Evolutionary conservation across 129 eudicot species (phyloP).

Genomic region (Flaveria trinervia): DNA sequence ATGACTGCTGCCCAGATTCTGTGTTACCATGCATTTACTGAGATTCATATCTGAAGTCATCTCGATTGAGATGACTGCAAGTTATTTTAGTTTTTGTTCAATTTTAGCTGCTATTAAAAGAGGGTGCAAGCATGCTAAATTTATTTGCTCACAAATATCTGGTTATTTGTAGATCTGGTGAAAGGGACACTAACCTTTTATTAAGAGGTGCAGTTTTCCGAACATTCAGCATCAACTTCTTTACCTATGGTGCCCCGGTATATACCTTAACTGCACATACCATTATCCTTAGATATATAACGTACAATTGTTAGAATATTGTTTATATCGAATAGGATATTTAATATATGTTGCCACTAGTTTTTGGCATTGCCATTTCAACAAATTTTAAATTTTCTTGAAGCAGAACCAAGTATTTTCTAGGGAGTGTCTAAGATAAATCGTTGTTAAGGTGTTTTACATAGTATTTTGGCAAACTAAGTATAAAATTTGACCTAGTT

Average conservation of each 20-base stretch:
- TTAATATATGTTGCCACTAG: slow-evolving; percentile 1
- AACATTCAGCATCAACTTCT: slow-evolving; percentile 90
- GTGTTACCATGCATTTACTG: background rate
- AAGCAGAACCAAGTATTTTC: slow-evolving; percentile 9
- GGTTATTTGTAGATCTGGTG: slow-evolving; percentile 73
- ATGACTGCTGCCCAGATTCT: slow-evolving; percentile 2
- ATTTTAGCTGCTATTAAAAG: background rate
- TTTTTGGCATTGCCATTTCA: slow-evolving; percentile 15
- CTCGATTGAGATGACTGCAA: slow-evolving; percentile 1
- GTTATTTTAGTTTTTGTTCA: background rate
- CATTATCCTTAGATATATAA: slow-evolving; percentile 15
- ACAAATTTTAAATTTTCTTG: background rate
- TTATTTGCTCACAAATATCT: background rate
- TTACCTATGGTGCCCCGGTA: slow-evolving; percentile 99
- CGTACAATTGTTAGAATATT: slow-evolving; percentile 6
- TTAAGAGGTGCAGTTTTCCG: slow-evolving; percentile 84
- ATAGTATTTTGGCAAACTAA: background rate
- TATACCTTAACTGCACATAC: slow-evolving; percentile 38
- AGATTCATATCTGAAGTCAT: slow-evolving; percentile 11
- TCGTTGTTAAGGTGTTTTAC: background rate
- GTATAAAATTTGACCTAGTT: slow-evolving; percentile 9
- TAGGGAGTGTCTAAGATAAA: background rate
- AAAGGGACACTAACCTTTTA: slow-evolving; percentile 78
- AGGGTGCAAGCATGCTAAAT: background rate
- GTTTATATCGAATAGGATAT: slow-evolving; percentile 1